Conservation (phyloP, 192 early-diverging fungal genomes). For the Coemansia sp. region DNA sequence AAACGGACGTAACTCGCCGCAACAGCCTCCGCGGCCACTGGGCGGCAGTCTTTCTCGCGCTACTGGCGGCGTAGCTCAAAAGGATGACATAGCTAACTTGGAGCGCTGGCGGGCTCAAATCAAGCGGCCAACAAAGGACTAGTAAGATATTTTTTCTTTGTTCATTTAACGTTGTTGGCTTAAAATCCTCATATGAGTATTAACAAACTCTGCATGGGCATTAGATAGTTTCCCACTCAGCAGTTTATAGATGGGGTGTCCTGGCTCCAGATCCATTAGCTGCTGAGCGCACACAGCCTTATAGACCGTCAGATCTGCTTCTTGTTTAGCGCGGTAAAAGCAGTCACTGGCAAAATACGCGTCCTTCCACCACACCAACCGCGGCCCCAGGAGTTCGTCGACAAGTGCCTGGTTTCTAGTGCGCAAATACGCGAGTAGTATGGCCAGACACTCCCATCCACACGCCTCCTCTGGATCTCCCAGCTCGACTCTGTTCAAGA, state of each 20-base stretch:
- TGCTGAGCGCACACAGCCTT: conserved; percentile 37
- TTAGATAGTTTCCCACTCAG: conserved; percentile 17
- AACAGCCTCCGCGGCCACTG: conserved; percentile 31
- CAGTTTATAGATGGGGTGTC: conserved; percentile 24
- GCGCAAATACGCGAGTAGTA: not conserved
- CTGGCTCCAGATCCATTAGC: conserved; percentile 18
- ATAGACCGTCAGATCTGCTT: conserved; percentile 14
- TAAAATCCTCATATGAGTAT: conserved; percentile 12
- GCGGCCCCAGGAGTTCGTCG: conserved; percentile 16
- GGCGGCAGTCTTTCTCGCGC: conserved; percentile 28
- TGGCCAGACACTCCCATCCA: conserved; percentile 34
- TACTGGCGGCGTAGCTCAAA: conserved; percentile 16
- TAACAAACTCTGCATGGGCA: conserved; percentile 20
- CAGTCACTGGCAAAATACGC: conserved; percentile 21
- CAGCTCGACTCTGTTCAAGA: conserved; percentile 38
- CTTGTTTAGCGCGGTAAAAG: conserved; percentile 1
- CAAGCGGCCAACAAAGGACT: conserved; percentile 35
- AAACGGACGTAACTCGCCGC: conserved; percentile 44
- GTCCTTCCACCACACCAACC: conserved; percentile 34
- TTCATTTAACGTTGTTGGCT: not conserved
- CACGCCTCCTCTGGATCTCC: conserved; percentile 22
- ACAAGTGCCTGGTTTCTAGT: conserved; percentile 8
- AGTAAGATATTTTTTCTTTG: not conserved
- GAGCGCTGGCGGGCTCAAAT: conserved; percentile 55
- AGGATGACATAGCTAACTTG: conserved; percentile 53